Percentiles rank a stretch among this genome's conserved stretches.
These are phyloP conservation scores for Cordyceps militaris DNA, from an alignment of 2,329 filamentous ascomycete genomes.

Conservation along the genomic window DNA sequence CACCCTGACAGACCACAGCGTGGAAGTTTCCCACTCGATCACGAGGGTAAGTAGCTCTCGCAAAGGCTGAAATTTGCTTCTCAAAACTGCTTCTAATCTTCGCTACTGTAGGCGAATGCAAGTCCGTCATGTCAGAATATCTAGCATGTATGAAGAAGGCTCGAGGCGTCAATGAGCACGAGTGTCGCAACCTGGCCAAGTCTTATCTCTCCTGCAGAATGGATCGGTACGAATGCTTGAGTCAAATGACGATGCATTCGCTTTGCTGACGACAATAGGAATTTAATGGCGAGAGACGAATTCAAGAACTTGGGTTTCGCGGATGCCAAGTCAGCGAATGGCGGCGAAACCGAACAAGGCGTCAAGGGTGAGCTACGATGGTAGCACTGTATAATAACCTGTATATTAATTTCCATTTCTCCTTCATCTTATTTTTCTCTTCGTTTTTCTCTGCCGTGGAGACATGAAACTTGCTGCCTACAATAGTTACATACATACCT, in stretches of 20 bases:
- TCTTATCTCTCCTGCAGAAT: slow-evolving; percentile 86
- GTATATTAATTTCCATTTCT: not conserved
- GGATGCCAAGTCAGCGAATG: slow-evolving; percentile 19
- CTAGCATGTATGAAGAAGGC: slow-evolving; percentile 79
- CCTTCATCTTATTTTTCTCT: not conserved
- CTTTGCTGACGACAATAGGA: slow-evolving; percentile 46
- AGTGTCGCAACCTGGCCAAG: slow-evolving; percentile 81
- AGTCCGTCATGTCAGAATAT: slow-evolving; percentile 77
- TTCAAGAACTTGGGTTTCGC: slow-evolving; percentile 87
- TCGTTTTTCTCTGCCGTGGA: not conserved
- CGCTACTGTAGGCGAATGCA: slow-evolving; percentile 70
- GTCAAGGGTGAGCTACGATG: slow-evolving; percentile 32
- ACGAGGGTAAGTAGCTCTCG: slow-evolving; percentile 52
- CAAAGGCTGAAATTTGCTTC: not conserved
- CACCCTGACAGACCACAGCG: slow-evolving; percentile 62
- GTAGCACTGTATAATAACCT: slow-evolving; percentile 18
- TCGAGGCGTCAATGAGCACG: slow-evolving; percentile 75
- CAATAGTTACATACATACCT: too few relatives aligned
- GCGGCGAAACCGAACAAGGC: slow-evolving; percentile 25
- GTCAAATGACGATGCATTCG: not conserved
- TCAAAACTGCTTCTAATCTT: not conserved
- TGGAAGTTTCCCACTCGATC: slow-evolving; percentile 93
- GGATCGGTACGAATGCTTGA: slow-evolving; percentile 63
- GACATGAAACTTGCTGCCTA: not conserved
- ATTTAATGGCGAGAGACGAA: slow-evolving; percentile 92